Evolutionary conservation across 2,329 filamentous ascomycete species (phyloP), one percentile per base, ranked within the genome.

Genomic region (Chaetomiaceae sp.): DNA sequence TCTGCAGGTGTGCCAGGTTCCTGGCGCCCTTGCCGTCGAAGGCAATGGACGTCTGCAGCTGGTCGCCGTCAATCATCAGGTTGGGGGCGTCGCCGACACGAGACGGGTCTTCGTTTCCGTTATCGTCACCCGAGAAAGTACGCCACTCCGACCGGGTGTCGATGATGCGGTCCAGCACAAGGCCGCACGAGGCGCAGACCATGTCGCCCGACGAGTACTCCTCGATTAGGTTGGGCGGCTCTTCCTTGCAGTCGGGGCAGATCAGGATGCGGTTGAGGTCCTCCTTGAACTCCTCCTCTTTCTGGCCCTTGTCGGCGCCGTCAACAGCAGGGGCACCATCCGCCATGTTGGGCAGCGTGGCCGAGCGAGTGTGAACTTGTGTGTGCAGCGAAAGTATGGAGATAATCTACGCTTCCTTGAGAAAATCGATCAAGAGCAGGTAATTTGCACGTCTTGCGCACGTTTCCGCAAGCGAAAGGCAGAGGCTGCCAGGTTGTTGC

Each of bases 121-220:
- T 90, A 69, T 99, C 95, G 67, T 99, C 94, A 69, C 97, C 97
- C 68, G 91, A 91, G 74, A 99, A 99, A 1, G 94, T 99, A 68
- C 94, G 89, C 94, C 94, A 99, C 75, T 99, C 94, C 44, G 91
- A 96, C 58, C 95, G 88, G 57, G 89, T 95, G 68, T 99, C 95
- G 66, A 99, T 91, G 68, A 94, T 91, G 61, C 90, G 87, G 66
- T 92, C 88, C 27, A 99, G 81, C 6, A 99, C 94, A 31, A 96
- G 79, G 34, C 94, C 94, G 66, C 94, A 99, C 57, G 87, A 90
- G 54, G 82, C 88, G 69, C 94, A 99, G 51, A 99, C 90, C 69
- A 95, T 89, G 70, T 99, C 94, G 60, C 90, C 89, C 33, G 85
- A 88, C 6, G 91, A 91, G 68, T 92, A 94, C 69, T 97, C 94